These are phyloP conservation scores for Kodamaea neixiangensis DNA, from an alignment of 805 yeast species.

Conservation along the genomic window DNA sequence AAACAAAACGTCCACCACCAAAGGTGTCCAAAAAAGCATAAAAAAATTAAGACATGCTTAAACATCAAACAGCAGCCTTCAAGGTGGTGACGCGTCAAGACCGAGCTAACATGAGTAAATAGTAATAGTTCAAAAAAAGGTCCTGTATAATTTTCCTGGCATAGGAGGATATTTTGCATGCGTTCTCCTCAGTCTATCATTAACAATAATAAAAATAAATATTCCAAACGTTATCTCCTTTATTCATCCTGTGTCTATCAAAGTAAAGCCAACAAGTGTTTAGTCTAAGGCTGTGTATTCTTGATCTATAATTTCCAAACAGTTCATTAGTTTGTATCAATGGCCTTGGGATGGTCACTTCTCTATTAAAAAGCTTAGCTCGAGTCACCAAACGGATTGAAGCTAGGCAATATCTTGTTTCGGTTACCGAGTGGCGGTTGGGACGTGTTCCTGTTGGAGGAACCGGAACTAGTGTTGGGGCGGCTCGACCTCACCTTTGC, in stretches of 20 bases:
- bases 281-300: neutral
- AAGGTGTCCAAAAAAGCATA: neutral
- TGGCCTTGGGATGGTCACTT: neutral
- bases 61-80: neutral
- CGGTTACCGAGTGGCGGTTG: conserved; percentile 9
- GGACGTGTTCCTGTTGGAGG: conserved; percentile 4
- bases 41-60: neutral
- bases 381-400: conserved; percentile 28
- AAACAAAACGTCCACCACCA: conserved; percentile 3
- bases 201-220: conserved; percentile 4
- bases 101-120: neutral
- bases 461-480: conserved; percentile 3
- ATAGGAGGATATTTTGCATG: neutral
- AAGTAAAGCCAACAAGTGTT: neutral
- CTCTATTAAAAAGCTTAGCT: conserved; percentile 4
- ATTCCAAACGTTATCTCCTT: neutral
- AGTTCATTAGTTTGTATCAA: neutral
- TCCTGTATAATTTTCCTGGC: conserved; percentile 10
- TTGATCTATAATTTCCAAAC: conserved; percentile 3
- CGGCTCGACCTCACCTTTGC: conserved; percentile 5
- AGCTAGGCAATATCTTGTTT: conserved; percentile 22
- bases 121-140: conserved; percentile 4
- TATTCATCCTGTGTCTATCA: conserved; percentile 2
- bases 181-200: conserved; percentile 9
- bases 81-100: neutral